Conservation (phyloP, 2,329 filamentous ascomycete genomes). For the Pseudopyrenochaeta lycopersici region DNA sequence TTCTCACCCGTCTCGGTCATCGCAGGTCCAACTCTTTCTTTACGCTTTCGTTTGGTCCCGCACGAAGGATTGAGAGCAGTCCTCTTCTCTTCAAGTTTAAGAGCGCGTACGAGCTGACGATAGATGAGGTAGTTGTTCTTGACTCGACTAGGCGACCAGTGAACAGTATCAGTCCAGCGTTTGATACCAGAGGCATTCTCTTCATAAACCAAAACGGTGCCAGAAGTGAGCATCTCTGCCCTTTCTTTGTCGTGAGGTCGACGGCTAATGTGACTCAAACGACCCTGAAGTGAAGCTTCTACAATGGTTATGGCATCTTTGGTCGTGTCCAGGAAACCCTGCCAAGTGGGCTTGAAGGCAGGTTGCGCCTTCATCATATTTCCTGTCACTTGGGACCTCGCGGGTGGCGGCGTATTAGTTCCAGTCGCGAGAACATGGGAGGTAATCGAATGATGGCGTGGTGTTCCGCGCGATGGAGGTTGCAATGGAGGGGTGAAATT, state of each 20-base stretch:
- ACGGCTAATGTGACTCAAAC: conserved; percentile 78
- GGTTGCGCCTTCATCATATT: conserved; percentile 48
- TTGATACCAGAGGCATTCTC: conserved; percentile 91
- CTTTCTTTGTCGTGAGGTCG: conserved; percentile 88
- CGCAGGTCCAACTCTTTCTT: conserved; percentile 36
- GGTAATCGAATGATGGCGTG: conserved; percentile 42
- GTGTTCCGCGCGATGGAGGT: conserved; percentile 25
- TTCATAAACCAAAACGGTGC: conserved; percentile 90
- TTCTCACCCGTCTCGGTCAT: conserved; percentile 42
- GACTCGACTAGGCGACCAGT: conserved; percentile 90
- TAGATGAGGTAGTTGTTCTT: conserved; percentile 87
- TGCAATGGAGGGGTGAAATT: conserved; percentile 34
- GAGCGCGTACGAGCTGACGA: conserved; percentile 68
- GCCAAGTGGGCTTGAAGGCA: conserved; percentile 69
- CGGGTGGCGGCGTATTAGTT: conserved; percentile 40
- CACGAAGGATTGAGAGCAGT: conserved; percentile 47
- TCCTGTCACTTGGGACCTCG: conserved; percentile 37
- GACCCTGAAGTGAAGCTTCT: conserved; percentile 77
- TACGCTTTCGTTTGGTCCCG: conserved; percentile 49
- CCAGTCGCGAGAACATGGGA: conserved; percentile 34
- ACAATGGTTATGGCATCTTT: conserved; percentile 82
- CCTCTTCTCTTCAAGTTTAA: conserved; percentile 50
- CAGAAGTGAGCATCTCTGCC: conserved; percentile 78
- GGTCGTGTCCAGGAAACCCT: conserved; percentile 73
- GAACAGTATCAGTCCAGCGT: conserved; percentile 90